Evolutionary conservation across 768 basidiomycete species (phyloP), one percentile per base, ranked within the genome.

Genomic region (Agrocybe chaxingu): DNA sequence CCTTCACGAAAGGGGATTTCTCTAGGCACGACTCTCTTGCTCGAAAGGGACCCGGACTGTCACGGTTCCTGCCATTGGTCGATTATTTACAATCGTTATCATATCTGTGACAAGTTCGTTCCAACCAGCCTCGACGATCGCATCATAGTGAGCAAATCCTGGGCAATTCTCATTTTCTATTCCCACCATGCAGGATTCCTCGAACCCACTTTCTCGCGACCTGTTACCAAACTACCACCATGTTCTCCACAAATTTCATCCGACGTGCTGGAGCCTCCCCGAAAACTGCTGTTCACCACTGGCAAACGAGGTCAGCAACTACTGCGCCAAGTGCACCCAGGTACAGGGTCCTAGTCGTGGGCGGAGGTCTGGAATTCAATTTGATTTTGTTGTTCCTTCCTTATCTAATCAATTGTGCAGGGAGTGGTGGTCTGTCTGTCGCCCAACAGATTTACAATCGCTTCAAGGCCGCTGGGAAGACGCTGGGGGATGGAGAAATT

Each of bases 371-470:
- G 80, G 70, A 36, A 41, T 42, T 54, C 48, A 30, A 33, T 31
- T 42, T 46, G 30, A 33, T 2, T 44, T 29, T 12, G 30, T 43
- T 19, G 47, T 42, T 29, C 24, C 31, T 31, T 34, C 29, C 49
- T 45, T 52, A 18, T 49, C 51, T 52, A 34, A 24, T 24, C 24
- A 5, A 24, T 53, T 19, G 18, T 36, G 45, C 63, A 95, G 92
- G 93, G 42, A 83, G 83, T 24, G 92, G 78, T 45, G 94, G 94
- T 34, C 66, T 97, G 39, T 79, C 84, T 36, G 87, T 87, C 33
- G 92, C 95, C 34, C 86, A 89, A 57, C 94, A 98, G 69, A 82
- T 98, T 41, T 90, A 86, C 65, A 73, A 92, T 59, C 78, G 85
- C 30, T 93, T 97, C 66, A 76, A 78, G 55, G 72, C 76, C 9